Evolutionary conservation across 2,329 filamentous ascomycete species (phyloP).

Genomic region (Talaromyces sp.): DNA sequence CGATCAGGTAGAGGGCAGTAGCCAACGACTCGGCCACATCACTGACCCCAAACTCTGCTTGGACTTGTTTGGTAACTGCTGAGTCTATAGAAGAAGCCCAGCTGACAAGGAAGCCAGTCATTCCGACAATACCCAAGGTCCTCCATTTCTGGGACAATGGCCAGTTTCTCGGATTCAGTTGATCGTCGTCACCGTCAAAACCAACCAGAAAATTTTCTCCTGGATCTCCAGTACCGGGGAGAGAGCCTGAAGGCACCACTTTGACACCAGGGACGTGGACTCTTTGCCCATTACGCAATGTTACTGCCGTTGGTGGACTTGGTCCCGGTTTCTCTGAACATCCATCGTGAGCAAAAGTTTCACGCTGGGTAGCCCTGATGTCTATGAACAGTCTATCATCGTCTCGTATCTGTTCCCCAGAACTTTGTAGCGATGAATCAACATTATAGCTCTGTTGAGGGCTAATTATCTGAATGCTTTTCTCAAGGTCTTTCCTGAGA

Average conservation of each 20-base stretch:
- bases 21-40: constrained; percentile 48
- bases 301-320: not conserved
- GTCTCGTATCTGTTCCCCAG: not conserved
- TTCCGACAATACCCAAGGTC: constrained; percentile 39
- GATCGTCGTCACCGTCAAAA: constrained; percentile 35
- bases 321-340: not conserved
- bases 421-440: not conserved
- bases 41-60: constrained; percentile 43
- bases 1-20: constrained; percentile 40
- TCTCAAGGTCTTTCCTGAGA: constrained; percentile 2
- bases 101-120: constrained; percentile 48
- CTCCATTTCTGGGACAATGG: constrained; percentile 27
- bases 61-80: constrained; percentile 42
- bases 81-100: constrained; percentile 52
- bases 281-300: not conserved
- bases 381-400: not conserved
- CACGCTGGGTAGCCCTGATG: not conserved
- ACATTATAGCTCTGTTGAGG: not conserved
- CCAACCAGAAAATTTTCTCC: constrained; percentile 32
- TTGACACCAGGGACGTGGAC: constrained; percentile 1
- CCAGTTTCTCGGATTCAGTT: constrained; percentile 37
- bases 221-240: not conserved
- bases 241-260: not conserved
- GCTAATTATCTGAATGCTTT: not conserved
- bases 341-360: not conserved